Conservation (phyloP, 768 basidiomycete species). For the Mrakia blollopis region DNA sequence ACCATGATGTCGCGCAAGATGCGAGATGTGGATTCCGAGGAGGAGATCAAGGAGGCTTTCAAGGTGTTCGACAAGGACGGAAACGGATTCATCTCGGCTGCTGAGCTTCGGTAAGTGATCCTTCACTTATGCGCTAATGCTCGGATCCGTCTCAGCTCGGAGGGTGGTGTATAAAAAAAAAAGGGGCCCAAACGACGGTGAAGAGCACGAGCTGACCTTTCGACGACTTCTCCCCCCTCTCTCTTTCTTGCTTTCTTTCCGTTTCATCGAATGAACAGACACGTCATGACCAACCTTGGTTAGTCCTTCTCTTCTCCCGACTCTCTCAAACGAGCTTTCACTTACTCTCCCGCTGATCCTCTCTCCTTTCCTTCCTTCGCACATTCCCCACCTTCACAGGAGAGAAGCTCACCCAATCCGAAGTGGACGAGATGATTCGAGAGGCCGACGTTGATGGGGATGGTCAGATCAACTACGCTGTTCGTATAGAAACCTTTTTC, state of each 20-base stretch:
- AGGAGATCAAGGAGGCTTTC: conserved; percentile 95
- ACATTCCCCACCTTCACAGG: conserved; percentile 37
- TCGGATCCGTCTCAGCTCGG: background rate
- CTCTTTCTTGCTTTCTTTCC: background rate
- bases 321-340: background rate
- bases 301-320: background rate
- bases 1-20: conserved; percentile 59
- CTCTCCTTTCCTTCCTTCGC: conserved; percentile 46
- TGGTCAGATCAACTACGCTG: conserved; percentile 54
- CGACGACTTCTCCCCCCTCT: no score
- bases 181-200: background rate
- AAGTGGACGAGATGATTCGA: conserved; percentile 95
- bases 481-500: background rate
- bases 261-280: conserved; percentile 37
- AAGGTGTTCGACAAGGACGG: conserved; percentile 95
- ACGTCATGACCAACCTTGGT: conserved; percentile 82
- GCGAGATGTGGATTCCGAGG: conserved; percentile 86
- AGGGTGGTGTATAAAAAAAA: background rate
- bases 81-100: conserved; percentile 79
- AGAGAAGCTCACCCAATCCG: conserved; percentile 77
- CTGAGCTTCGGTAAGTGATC: conserved; percentile 51
- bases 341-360: background rate
- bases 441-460: conserved; percentile 93
- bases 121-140: background rate
- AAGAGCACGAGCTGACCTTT: background rate